A percentile compares a stretch with the other conserved stretches of the same genome.
phyloP scores from a whole-genome alignment of 2,329 filamentous ascomycete genomes.

The Beauveria medogensis region DNA sequence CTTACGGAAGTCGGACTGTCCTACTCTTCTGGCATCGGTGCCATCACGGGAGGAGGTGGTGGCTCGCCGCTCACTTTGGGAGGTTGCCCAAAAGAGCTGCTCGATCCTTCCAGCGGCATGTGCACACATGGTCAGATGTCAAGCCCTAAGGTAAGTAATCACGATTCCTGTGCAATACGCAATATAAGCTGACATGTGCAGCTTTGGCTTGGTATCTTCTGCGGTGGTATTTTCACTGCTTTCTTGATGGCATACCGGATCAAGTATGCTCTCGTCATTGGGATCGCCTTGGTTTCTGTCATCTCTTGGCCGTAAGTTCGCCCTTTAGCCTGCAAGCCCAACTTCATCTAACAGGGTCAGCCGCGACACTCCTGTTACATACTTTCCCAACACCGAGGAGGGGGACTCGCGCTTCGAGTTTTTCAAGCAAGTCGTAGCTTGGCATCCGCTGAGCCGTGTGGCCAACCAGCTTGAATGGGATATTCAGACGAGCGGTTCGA shows the following conservation, averaged over 20 bases:
- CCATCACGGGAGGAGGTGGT: slow-evolving; percentile 59
- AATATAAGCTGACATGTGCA: slow-evolving; percentile 20
- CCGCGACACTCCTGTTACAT: slow-evolving; percentile 60
- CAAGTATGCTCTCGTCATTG: slow-evolving; percentile 67
- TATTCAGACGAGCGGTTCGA: slow-evolving; percentile 43
- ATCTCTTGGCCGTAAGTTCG: slow-evolving; percentile 62
- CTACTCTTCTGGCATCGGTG: slow-evolving; percentile 74
- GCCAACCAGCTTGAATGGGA: slow-evolving; percentile 61
- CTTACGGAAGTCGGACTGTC: slow-evolving; percentile 59
- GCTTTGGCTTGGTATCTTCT: slow-evolving; percentile 81
- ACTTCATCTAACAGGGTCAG: slow-evolving; percentile 25
- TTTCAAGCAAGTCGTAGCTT: slow-evolving; percentile 64
- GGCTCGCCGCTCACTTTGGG: slow-evolving; percentile 68
- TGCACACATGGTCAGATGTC: slow-evolving; percentile 61
- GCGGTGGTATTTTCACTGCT: slow-evolving; percentile 70
- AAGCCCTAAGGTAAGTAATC: slow-evolving; percentile 53
- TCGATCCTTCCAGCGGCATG: slow-evolving; percentile 37
- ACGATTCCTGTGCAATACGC: neutral
- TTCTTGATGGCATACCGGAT: slow-evolving; percentile 73
- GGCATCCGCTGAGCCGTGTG: slow-evolving; percentile 59
- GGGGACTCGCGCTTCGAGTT: slow-evolving; percentile 61
- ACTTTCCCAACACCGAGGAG: slow-evolving; percentile 59
- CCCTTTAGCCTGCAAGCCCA: neutral
- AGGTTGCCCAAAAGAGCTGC: slow-evolving; percentile 56
- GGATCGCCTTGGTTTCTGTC: slow-evolving; percentile 63